Base-by-base conservation (phyloP, 768 basidiomycete genomes). In the Lactarius psammicola region DNA sequence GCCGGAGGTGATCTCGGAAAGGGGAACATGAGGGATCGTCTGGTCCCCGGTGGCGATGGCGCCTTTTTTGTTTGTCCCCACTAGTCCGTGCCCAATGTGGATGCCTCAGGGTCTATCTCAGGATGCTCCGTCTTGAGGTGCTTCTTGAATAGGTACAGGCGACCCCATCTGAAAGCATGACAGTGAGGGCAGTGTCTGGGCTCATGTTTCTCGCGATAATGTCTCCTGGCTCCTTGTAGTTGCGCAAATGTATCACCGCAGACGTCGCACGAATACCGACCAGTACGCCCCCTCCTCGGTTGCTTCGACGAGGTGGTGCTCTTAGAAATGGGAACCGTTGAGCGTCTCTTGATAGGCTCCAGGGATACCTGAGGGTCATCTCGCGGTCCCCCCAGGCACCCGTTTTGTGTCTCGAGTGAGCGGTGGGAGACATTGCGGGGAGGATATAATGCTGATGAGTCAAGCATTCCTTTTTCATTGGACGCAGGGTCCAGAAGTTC, bases 121-220 rank as follows among this genome's bases (percentile, higher is more conserved):
- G 62, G 62, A 17, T 63, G 62, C 20, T 36, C n/a, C 28, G n/a
- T 9, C 18, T 36, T 20, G 7, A 63, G 20, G 15, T 63, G 56
- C 8, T 36, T 4, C 20, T 51, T 38, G 3, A 57, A 17, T 7
- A 34, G 15, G 44, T 63, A 57, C 0, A 20, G 44, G 18, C 62
- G 56, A 26, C 28, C 28, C 62, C 62, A 63, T 51, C 31, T 49
- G 62, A 63, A 57, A 30, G 34, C 4, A 2, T 30, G 23, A 17
- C 56, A 57, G 26, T 30, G 38, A 15, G 9, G 42, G 7, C 62
- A 63, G 33, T 9, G n/a, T 11, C 9, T 57, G 18, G 44, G 42
- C 18, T 46, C 44, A 10, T 57, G 62, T 5, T 18, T 38, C 26
- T 63, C 56, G 4, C 13, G 26, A 2, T 38, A 34, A 51, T 63